Conservation (phyloP, 139 green algal species). For the Micromonas commoda region DNA sequence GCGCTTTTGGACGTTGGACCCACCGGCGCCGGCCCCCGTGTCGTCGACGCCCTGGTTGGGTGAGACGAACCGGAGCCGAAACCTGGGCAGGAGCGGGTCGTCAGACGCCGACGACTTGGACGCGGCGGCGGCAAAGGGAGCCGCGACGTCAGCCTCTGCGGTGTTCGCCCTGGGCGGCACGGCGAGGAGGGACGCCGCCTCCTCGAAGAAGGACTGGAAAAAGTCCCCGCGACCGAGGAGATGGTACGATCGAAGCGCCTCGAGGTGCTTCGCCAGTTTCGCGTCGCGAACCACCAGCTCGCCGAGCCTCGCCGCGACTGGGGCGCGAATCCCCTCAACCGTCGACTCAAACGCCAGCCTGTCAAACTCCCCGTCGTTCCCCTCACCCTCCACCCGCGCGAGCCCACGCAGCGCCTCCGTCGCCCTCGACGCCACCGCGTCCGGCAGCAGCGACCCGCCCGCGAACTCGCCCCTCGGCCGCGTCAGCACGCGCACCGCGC, state of each 20-base stretch:
- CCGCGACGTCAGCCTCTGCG: constrained; percentile 53
- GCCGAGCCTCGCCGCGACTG: constrained; percentile 50
- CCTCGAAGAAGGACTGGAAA: constrained; percentile 68
- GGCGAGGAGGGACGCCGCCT: constrained; percentile 54
- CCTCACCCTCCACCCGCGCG: neutral
- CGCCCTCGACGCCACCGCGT: neutral
- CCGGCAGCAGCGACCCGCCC: constrained; percentile 14
- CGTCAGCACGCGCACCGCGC: constrained; percentile 67
- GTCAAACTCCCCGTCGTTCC: constrained; percentile 46
- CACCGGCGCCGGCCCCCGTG: neutral
- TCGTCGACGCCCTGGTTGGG: neutral
- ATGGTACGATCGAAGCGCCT: constrained; percentile 65
- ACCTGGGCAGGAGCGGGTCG: neutral
- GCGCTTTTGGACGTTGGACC: neutral
- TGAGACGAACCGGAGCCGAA: neutral
- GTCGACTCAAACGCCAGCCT: constrained; percentile 48
- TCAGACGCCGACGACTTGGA: neutral
- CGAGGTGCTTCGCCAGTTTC: constrained; percentile 63
- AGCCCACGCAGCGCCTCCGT: constrained; percentile 45
- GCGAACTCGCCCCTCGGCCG: constrained; percentile 41
- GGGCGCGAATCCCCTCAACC: constrained; percentile 50
- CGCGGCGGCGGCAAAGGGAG: constrained; percentile 49
- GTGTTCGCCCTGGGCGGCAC: constrained; percentile 46
- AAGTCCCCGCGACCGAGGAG: constrained; percentile 75
- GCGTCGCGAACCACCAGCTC: constrained; percentile 63